phyloP scores from a whole-genome alignment of 164 flowering plant genomes.

The Nymphaea thermarum region DNA sequence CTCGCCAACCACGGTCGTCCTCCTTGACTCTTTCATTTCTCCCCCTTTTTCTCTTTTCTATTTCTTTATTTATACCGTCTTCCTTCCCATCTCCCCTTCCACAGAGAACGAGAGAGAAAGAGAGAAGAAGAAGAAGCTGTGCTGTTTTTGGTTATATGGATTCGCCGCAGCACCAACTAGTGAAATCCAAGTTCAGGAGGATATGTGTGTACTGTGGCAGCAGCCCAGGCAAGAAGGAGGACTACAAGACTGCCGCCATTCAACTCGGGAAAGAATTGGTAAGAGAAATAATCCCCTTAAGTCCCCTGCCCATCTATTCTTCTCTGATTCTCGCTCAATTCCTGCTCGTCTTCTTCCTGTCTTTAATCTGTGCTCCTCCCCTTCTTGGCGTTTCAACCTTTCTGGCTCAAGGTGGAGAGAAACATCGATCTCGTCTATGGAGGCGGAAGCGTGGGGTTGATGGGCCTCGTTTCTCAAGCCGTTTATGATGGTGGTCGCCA shows the following conservation, averaged over 20 bases:
- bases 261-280: slow-evolving; percentile 79
- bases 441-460: slow-evolving; percentile 67
- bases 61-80: background rate
- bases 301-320: slow-evolving; percentile 1
- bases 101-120: background rate
- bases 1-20: background rate
- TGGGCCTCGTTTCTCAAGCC: slow-evolving; percentile 79
- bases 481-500: slow-evolving; percentile 80
- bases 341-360: background rate
- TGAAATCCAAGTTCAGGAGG: slow-evolving; percentile 52
- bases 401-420: slow-evolving; percentile 11
- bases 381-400: background rate
- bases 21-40: background rate
- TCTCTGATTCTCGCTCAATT: background rate
- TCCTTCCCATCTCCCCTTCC: background rate
- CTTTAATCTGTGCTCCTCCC: background rate
- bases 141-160: background rate
- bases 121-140: background rate
- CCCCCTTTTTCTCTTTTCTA: background rate
- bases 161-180: background rate
- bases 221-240: slow-evolving; percentile 69
- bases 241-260: slow-evolving; percentile 76
- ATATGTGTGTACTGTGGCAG: slow-evolving; percentile 91
- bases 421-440: slow-evolving; percentile 73
- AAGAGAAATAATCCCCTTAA: background rate